These are phyloP conservation scores for Aspergillus carbonarius DNA, from an alignment of 2,329 filamentous ascomycete genomes.

Conservation along the genomic window DNA sequence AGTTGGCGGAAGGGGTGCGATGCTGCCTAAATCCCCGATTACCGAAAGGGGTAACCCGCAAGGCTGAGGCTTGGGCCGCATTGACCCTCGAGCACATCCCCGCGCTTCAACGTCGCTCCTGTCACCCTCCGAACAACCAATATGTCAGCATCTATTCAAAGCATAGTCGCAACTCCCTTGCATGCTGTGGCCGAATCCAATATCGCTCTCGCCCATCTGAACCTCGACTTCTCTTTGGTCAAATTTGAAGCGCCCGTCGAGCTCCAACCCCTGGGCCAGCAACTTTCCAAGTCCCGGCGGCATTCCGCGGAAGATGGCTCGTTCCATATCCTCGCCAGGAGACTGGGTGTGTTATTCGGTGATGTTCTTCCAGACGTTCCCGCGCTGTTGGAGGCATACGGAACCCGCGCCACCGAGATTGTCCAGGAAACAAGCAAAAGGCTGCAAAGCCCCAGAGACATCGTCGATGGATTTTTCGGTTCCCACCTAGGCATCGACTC, in stretches of 20 bases:
- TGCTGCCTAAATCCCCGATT: too few species aligned
- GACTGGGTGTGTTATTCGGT: constrained; percentile 44
- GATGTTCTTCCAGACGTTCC: constrained; percentile 33
- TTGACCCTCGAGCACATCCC: too few species aligned
- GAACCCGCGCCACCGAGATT: constrained; percentile 12
- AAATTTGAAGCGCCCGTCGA: constrained; percentile 44
- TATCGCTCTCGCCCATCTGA: constrained; percentile 29
- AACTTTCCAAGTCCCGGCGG: constrained; percentile 31
- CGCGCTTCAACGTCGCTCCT: too few species aligned
- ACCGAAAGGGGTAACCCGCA: too few species aligned
- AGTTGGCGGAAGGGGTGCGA: too few species aligned
- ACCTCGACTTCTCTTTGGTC: constrained; percentile 46
- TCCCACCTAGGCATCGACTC: constrained; percentile 8
- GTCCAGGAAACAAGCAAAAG: background rate
- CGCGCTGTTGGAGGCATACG: constrained; percentile 29
- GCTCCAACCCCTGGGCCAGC: constrained; percentile 31
- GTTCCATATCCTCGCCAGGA: constrained; percentile 39
- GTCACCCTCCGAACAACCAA: too few species aligned
- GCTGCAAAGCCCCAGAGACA: background rate
- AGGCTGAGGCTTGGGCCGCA: too few species aligned
- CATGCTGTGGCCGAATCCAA: constrained; percentile 5
- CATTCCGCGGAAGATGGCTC: constrained; percentile 41
- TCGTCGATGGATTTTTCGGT: constrained; percentile 8
- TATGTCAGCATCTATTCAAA: constrained; percentile 5
- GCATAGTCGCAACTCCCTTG: constrained; percentile 2